These are phyloP conservation scores for Phytophthora pinifolia DNA, from an alignment of 352 stramenopile genomes.

Conservation along the genomic window DNA sequence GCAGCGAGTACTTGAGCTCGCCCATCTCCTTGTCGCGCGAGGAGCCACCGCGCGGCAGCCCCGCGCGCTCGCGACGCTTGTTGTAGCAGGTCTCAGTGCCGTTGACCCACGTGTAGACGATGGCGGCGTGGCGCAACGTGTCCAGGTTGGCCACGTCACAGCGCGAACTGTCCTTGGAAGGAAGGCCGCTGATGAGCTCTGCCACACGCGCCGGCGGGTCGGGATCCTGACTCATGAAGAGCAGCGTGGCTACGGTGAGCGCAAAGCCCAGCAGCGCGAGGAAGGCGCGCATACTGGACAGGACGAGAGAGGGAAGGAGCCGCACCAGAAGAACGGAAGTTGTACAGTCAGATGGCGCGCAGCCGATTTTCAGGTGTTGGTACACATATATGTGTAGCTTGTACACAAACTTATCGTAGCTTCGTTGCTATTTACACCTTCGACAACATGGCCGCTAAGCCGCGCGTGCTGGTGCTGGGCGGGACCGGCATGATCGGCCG, in stretches of 20 bases:
- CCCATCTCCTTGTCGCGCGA: slow-evolving; percentile 85
- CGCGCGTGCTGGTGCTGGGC: slow-evolving; percentile 81
- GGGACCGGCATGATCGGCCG: slow-evolving; percentile 85
- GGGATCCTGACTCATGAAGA: slow-evolving; percentile 47
- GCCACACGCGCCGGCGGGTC: slow-evolving; percentile 52
- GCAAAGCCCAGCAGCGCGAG: slow-evolving; percentile 52
- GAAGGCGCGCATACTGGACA: slow-evolving; percentile 47
- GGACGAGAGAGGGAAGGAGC: slow-evolving; percentile 1
- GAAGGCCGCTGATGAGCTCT: slow-evolving; percentile 42
- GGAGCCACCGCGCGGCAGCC: slow-evolving; percentile 56
- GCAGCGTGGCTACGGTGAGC: slow-evolving; percentile 41
- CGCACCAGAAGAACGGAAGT: slow-evolving; percentile 12
- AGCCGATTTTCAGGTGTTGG: no score
- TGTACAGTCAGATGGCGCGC: no score
- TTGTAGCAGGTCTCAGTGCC: slow-evolving; percentile 83
- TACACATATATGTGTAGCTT: no score
- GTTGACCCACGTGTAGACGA: slow-evolving; percentile 90
- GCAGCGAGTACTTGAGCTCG: slow-evolving; percentile 86
- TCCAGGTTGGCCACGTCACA: slow-evolving; percentile 78
- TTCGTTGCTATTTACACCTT: neutral
- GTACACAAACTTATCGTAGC: no score
- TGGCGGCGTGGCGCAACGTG: slow-evolving; percentile 54
- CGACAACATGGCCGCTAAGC: slow-evolving; percentile 39
- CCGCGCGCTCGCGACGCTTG: slow-evolving; percentile 46
- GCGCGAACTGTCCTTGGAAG: slow-evolving; percentile 29